Base-by-base conservation (phyloP, 2,329 filamentous ascomycete species). In the Diaporthe aspalathi region DNA sequence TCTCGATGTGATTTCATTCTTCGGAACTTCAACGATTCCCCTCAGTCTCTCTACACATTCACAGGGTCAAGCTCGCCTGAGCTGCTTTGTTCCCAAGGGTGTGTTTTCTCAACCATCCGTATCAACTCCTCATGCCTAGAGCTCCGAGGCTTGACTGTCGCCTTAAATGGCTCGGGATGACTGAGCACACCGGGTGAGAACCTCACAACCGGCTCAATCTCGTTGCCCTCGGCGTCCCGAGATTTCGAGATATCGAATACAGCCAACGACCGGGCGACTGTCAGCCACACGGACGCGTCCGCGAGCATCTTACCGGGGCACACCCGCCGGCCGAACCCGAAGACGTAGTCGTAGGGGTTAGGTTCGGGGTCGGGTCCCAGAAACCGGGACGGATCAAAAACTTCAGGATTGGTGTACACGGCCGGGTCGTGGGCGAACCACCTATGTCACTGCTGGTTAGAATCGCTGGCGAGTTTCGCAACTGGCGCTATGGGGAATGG, bases 241-340 rank as follows among this genome's bases (percentile, higher is more conserved):
- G 74, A 72, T 68, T 84, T 84, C 12, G 70, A 73, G 17, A 87
- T 80, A 5, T 80, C 76, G 65, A 86, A 86, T 0, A 82, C 82
- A 0, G 83, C 76, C 17, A 87, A 75, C 0, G 79, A 77, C 52
- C 83, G 82, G 2, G 80, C 83, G 35, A 75, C 49, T 17, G 68
- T 73, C 17, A 75, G 22, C 53, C 68, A 75, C 52, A 75, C 47
- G 16, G 67, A 68, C 3, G 66, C n/a, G 35, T 75, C 74, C 14
- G 73, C 74, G 17, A 75, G 67, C 32, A 68, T 43, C 35, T 70
- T 49, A 0, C 74, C 74, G 0, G 73, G 73, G 54, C 74, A 74
- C 20, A 67, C 66, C 1, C 74, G 68, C n/a, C 74, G 49, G 3
- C 74, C 74, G 38, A 67, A 75, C 6, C 74, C 74, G 35, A 75